Base-by-base conservation (phyloP, 2,329 filamentous ascomycete genomes). In the Sclerotinia minor region DNA sequence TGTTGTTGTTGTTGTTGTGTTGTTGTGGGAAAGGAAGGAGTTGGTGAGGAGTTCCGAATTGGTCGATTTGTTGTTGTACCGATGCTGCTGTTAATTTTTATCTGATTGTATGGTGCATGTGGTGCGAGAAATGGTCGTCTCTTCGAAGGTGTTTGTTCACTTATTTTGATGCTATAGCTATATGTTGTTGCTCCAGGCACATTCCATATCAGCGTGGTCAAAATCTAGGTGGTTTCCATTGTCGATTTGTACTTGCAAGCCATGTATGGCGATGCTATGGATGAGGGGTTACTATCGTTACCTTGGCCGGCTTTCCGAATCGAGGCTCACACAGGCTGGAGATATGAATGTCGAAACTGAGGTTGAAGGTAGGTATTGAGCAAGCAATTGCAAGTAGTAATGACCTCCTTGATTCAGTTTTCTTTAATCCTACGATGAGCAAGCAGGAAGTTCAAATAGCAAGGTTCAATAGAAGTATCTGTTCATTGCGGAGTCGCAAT, bases 31-130 rank as follows among this genome's bases (percentile, higher is more conserved):
- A 41, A 15, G 38, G 38, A 41, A 85, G 80, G 29, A 83, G 73
- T 73, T 84, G 81, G 72, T 84, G 82, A 67, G 80, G 82, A 1
- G 80, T 77, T 1, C 82, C 82, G 26, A 80, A 75, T 1, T 84
- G 72, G 68, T 84, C 82, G 61, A 83, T 84, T 3, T 67, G 75
- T 19, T 76, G 3, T 79, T 81, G 52, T 75, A 79, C 76, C 79
- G 81, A 60, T 75, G 75, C 71, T 83, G 82, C 0, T 82, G 82
- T 19, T 83, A 75, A 79, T 81, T 45, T 5, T 61, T 26, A 50
- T 65, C 44, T 65, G 63, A n/a, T 54, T 38, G n/a, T 24, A 45
- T 32, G 24, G 5, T 55, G 32, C 61, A 44, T 15, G 38, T 32
- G 21, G 9, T 55, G 32, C 49, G n/a, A n/a, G 32, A 15, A 32